Evolutionary conservation across 805 yeast species (phyloP), one percentile per base, ranked within the genome.

Genomic region (Blastobotrys muscicola): DNA sequence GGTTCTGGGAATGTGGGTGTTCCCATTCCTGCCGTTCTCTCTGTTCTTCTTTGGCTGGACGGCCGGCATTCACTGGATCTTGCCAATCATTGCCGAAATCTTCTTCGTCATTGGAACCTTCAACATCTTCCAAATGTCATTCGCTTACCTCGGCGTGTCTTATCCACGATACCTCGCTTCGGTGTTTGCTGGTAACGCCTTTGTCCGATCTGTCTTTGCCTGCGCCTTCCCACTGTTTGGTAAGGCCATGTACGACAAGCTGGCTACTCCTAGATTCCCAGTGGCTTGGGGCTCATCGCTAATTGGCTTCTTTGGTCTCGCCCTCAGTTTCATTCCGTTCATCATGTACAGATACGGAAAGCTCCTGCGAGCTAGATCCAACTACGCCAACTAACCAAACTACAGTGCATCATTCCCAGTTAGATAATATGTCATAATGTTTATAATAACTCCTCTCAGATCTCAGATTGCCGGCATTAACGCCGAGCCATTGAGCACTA

Each of bases 201-300:
- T 75, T 30, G 66, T 68, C 49, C 67, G 80, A 47, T 63, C 73
- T 2, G 61, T 60, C 1, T 63, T 71, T 50, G 80, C 77, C 1
- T 72, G 73, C 43, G 70, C 68, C 2, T 75, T 75, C 63, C 80
- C 80, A 37, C 61, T 80, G 42, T 78, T 80, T 58, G 81, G 81
- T 4, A 55, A 66, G 29, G 70, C 72, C 26, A 69, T 80, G 72
- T 80, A 71, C 56, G 61, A 65, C 46, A 72, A 56, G 10, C 39
- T 52, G n/a, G 58, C 57, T 2, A 49, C 54, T 1, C 36, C 58
- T 1, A 69, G 64, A 38, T 76, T 64, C 54, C 79, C 80, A 2
- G 74, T 74, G 12, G 80, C 68, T 2, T 75, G 75, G 75, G 80
- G 79, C 2, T 60, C 71, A 2, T 62, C 70, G 9, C 48, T 72